Evolutionary conservation across 2,329 filamentous ascomycete genomes (phyloP).

Genomic region (Penicillium sp.): DNA sequence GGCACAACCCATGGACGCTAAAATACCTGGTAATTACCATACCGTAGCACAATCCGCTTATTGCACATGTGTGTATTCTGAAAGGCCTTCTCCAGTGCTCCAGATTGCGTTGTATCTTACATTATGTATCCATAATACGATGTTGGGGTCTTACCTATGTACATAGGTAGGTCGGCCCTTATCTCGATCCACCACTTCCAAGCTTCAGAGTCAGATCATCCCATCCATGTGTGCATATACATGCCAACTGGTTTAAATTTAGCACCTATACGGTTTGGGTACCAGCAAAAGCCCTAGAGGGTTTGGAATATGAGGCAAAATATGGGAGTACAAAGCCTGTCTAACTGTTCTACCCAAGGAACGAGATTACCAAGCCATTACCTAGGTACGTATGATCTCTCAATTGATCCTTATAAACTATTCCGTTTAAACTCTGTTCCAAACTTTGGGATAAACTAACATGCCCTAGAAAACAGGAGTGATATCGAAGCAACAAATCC

Average conservation of each 20-base stretch:
- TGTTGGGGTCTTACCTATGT: background rate
- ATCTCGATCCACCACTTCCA: background rate
- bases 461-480: background rate
- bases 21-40: background rate
- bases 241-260: background rate
- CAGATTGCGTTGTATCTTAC: background rate
- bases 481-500: constrained; percentile 3
- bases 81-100: background rate
- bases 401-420: background rate
- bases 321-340: background rate
- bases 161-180: too few species aligned
- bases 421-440: background rate
- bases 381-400: too few species aligned
- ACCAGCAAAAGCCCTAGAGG: background rate
- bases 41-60: background rate
- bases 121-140: background rate
- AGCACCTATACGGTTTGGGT: background rate
- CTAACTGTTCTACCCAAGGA: background rate
- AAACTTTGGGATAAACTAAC: background rate
- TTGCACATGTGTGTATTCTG: background rate
- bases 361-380: background rate
- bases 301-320: background rate
- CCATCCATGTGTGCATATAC: background rate
- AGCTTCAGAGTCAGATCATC: too few species aligned
- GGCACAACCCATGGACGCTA: background rate